Percentiles rank a stretch among this genome's conserved stretches.
These are phyloP conservation scores for Verruconis gallopava DNA, from an alignment of 2,329 filamentous ascomycete species.

Conservation along the genomic window DNA sequence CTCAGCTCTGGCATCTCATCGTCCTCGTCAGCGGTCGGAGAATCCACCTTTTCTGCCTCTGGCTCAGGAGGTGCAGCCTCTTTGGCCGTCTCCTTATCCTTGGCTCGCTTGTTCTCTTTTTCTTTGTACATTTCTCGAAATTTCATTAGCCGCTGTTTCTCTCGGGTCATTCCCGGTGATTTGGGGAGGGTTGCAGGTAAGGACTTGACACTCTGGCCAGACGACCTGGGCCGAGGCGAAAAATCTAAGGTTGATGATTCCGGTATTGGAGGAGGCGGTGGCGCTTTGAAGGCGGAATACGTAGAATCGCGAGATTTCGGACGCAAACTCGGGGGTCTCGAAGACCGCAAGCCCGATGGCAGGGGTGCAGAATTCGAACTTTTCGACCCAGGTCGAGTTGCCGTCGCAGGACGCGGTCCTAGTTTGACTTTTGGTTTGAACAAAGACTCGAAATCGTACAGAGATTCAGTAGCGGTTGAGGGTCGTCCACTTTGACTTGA, in stretches of 20 bases:
- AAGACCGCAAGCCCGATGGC: slow-evolving; percentile 51
- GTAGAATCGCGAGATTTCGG: slow-evolving; percentile 9
- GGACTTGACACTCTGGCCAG: slow-evolving; percentile 25
- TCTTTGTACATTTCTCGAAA: slow-evolving; percentile 82
- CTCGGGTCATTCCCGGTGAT: slow-evolving; percentile 57
- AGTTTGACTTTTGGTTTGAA: slow-evolving; percentile 76
- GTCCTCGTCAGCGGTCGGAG: slow-evolving; percentile 3
- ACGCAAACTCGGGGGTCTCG: slow-evolving; percentile 1
- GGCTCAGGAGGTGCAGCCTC: background rate
- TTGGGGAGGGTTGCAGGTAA: slow-evolving; percentile 29
- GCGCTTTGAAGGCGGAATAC: slow-evolving; percentile 20
- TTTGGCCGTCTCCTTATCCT: slow-evolving; percentile 9
- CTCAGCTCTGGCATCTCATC: slow-evolving; percentile 3
- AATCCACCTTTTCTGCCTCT: no score
- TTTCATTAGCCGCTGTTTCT: slow-evolving; percentile 88
- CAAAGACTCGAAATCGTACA: slow-evolving; percentile 22
- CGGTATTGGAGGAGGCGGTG: slow-evolving; percentile 23
- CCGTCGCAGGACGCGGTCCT: slow-evolving; percentile 67
- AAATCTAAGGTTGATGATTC: slow-evolving; percentile 13
- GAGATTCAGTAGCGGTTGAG: slow-evolving; percentile 24
- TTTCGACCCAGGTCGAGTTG: slow-evolving; percentile 25
- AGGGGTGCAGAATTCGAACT: slow-evolving; percentile 63
- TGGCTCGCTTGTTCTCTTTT: slow-evolving; percentile 19
- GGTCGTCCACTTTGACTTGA: slow-evolving; percentile 29
- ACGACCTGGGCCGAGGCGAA: slow-evolving; percentile 15